A percentile compares a stretch with the other conserved stretches of the same genome.
Conservation (phyloP, 306 rosid species). For the Abrus pulchellus region DNA sequence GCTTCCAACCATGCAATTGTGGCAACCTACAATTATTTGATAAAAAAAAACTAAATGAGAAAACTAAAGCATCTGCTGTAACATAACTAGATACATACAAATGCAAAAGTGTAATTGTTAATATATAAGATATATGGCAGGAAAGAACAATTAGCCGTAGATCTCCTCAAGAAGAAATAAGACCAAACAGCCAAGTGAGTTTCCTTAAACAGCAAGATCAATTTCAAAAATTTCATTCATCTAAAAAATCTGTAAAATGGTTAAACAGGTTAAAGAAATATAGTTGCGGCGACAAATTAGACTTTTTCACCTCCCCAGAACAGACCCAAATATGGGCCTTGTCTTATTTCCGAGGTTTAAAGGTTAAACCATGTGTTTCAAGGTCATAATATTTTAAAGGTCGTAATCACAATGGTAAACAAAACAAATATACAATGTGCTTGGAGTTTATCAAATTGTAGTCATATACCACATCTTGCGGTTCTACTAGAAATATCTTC, state of each 20-base stretch:
- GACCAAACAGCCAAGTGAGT: slow-evolving; percentile 21
- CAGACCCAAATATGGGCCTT: neutral
- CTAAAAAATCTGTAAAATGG: neutral
- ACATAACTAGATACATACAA: slow-evolving; percentile 23
- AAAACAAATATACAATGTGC: slow-evolving; percentile 19
- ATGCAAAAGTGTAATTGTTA: neutral
- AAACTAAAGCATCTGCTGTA: slow-evolving; percentile 41
- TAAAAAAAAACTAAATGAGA: slow-evolving; percentile 40
- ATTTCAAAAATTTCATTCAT: neutral
- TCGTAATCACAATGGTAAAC: slow-evolving; percentile 19
- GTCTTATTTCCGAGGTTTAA: neutral
- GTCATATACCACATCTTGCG: neutral
- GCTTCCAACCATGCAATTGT: slow-evolving; percentile 99
- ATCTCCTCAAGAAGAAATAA: neutral
- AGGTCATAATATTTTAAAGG: neutral
- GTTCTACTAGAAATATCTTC: neutral
- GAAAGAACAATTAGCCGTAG: neutral
- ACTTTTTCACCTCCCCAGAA: neutral
- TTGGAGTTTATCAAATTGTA: slow-evolving; percentile 18
- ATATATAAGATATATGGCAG: slow-evolving; percentile 24
- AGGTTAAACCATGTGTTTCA: neutral
- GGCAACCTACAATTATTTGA: slow-evolving; percentile 77
- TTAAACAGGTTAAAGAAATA: neutral
- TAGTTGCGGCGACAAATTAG: slow-evolving; percentile 6
- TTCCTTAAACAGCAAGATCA: neutral